Evolutionary conservation across 2,329 filamentous ascomycete genomes (phyloP).

Genomic region (Cladophialophora carrionii): DNA sequence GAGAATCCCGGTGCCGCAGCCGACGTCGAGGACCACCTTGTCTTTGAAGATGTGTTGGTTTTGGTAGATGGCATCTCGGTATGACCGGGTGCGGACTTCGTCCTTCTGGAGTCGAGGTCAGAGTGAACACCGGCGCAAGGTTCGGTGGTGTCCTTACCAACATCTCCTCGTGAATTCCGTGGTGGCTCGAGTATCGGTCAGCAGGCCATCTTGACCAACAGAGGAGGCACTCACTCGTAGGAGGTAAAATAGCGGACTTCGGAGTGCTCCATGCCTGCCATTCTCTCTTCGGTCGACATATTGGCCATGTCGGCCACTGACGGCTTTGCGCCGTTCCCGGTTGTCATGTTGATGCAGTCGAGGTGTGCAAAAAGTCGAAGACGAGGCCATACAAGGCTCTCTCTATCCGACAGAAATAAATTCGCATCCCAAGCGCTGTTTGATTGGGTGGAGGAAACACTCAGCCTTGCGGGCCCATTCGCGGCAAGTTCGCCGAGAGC

Average conservation of each 20-base stretch:
- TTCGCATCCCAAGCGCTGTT: background rate
- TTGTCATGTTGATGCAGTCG: background rate
- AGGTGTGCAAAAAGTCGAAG: background rate
- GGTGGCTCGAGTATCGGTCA: slow-evolving; percentile 75
- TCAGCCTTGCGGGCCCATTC: background rate
- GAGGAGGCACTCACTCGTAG: background rate
- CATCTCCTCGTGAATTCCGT: slow-evolving; percentile 64
- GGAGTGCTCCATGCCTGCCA: slow-evolving; percentile 76
- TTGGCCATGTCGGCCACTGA: slow-evolving; percentile 37
- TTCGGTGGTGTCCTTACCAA: slow-evolving; percentile 35
- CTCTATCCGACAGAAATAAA: background rate
- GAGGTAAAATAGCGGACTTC: slow-evolving; percentile 97
- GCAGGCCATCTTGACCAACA: background rate
- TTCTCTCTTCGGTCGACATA: slow-evolving; percentile 50
- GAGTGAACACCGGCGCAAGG: slow-evolving; percentile 17
- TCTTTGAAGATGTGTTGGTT: slow-evolving; percentile 93
- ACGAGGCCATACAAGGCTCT: background rate
- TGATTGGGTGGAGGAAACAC: background rate
- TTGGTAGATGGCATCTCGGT: slow-evolving; percentile 96
- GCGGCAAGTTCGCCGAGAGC: background rate
- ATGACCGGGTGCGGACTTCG: slow-evolving; percentile 93
- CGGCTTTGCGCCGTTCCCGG: slow-evolving; percentile 35
- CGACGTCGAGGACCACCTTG: slow-evolving; percentile 93
- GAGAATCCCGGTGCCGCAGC: slow-evolving; percentile 95
- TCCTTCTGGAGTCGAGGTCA: slow-evolving; percentile 55